Evolutionary conservation across 2,329 filamentous ascomycete species (phyloP).

Genomic region (Venturia oleaginea): DNA sequence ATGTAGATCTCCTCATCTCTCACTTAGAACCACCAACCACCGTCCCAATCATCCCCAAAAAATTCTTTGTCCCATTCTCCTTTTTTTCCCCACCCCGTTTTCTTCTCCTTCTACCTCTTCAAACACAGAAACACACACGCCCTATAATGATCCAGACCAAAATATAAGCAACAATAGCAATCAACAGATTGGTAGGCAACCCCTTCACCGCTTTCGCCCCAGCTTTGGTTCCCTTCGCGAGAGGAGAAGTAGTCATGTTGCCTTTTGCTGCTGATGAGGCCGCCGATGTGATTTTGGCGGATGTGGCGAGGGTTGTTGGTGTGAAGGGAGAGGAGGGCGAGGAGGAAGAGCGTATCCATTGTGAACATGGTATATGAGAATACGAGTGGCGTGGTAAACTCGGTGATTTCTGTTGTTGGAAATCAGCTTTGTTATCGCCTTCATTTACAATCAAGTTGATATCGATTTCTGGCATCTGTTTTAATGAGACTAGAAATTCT

Average conservation of each 20-base stretch:
- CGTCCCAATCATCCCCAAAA: too few relatives aligned
- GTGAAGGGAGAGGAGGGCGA: background rate
- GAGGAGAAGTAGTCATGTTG: too few relatives aligned
- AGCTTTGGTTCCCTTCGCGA: too few relatives aligned
- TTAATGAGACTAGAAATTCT: too few relatives aligned
- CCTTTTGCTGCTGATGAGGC: too few relatives aligned
- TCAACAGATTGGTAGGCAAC: background rate
- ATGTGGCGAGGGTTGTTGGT: background rate
- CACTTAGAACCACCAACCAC: too few relatives aligned
- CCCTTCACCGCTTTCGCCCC: background rate
- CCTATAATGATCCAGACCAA: background rate
- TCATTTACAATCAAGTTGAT: too few relatives aligned
- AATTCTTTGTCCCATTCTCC: background rate
- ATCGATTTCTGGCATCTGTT: too few relatives aligned
- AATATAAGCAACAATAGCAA: background rate
- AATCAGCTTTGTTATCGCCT: too few relatives aligned
- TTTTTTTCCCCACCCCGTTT: background rate
- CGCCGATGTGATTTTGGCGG: background rate
- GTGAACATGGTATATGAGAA: background rate
- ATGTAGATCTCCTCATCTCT: too few relatives aligned
- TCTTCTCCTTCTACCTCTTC: background rate
- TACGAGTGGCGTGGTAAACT: too few relatives aligned
- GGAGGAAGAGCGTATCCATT: background rate
- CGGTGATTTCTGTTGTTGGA: too few relatives aligned
- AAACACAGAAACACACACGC: background rate